Base-by-base conservation (phyloP, 2,329 filamentous ascomycete species). In the Ceratocystiopsis sp. region DNA sequence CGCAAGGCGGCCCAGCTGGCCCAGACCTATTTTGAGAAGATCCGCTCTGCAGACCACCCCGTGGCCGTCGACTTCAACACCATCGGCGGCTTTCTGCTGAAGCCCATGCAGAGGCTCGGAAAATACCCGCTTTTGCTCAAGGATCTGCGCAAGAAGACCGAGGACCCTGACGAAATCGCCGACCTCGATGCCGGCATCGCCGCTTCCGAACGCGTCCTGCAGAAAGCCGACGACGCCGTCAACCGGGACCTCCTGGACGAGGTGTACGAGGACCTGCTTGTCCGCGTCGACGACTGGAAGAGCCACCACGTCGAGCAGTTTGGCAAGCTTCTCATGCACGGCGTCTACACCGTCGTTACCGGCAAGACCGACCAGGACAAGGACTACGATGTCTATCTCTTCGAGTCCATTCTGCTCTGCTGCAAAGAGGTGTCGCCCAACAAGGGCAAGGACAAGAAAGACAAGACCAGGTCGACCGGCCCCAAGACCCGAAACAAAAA, bases 381-480 rank as follows among this genome's bases (percentile, higher is more conserved):
- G 70, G 87, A 95, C 83, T 98, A 96, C 59, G 89, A 93, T 60
- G 93, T 98, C 48, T 98, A 93, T 61, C 77, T 98, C 29, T 98
- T 98, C 59, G 84, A 96, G 59, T 83, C 77, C 57, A 98, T 98
- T 45, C 67, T 98, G 37, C 73, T 98, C 32, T 96, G 91, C 61
- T 96, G 91, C 73, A 98, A 96, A 66, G 91, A 96, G 56, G 72
- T 91, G 42, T 82, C 86, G 44, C 75, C 83, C 13, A 85, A 79
- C 59, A 95, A 95, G 65, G 69, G 60, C 58, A 85, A 82, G 58
- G 83, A 85, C 44, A 89, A 84, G 57, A 79, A 75, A 53, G 76
- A 79, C 55, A 76, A 75, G 55, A 71, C 69, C 6, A 65, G 65
- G 44, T 69, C 70, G 0, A 65, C 64, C 2, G 64, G 61, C 8